A percentile compares a stretch with the other conserved stretches of the same genome.
Conservation (phyloP, 2,329 filamentous ascomycete genomes). For the Trichoderma sp. region DNA sequence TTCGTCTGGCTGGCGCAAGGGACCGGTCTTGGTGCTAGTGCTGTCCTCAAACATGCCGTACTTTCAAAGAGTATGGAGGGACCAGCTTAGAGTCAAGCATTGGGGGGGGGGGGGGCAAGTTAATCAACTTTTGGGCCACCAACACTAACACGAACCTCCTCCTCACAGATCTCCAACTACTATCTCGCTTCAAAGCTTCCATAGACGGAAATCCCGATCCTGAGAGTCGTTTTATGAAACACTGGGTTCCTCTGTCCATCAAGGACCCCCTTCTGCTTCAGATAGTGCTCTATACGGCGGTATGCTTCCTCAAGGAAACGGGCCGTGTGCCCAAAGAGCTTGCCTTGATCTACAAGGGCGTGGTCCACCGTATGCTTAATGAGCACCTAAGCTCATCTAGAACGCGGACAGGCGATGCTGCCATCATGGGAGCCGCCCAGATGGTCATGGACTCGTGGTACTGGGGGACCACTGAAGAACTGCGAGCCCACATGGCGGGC, state of each 20-base stretch:
- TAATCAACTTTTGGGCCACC: neutral
- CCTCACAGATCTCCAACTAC: constrained; percentile 43
- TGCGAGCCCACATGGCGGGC: constrained; percentile 46
- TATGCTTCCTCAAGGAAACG: constrained; percentile 50
- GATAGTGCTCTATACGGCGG: constrained; percentile 48
- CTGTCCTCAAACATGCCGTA: neutral
- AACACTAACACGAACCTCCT: neutral
- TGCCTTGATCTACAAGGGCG: constrained; percentile 42
- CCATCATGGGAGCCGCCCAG: constrained; percentile 47
- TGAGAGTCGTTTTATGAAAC: constrained; percentile 44
- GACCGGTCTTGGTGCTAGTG: neutral
- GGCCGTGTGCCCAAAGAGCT: constrained; percentile 44
- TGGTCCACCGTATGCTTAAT: constrained; percentile 46
- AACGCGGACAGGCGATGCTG: constrained; percentile 42
- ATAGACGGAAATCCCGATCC: constrained; percentile 47
- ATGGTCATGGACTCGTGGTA: constrained; percentile 53
- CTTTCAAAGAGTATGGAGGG: neutral
- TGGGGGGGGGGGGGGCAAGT: neutral
- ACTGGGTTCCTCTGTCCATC: constrained; percentile 47
- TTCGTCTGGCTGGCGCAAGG: neutral
- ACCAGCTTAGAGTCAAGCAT: neutral
- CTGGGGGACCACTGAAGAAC: constrained; percentile 46
- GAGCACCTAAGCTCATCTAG: constrained; percentile 40
- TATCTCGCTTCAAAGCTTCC: constrained; percentile 50
- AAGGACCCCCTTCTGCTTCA: constrained; percentile 49